phyloP scores from a whole-genome alignment of 352 stramenopile genomes.

The Globisporangium nodosum region DNA sequence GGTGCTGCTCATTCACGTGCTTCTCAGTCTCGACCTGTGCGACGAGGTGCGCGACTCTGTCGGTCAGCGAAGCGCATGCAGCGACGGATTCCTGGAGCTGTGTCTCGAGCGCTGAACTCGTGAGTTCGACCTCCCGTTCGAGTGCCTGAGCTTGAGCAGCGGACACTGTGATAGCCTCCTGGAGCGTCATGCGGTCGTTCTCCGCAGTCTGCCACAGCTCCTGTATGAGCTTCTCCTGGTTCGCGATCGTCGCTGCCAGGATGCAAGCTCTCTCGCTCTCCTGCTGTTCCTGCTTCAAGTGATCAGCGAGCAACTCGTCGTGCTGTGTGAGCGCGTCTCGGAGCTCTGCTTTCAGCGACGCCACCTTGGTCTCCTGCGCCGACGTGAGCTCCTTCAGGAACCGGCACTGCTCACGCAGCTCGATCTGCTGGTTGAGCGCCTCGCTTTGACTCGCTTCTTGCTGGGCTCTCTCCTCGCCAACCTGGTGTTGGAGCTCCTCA shows the following conservation, averaged over 20 bases:
- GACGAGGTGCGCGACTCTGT: slow-evolving; percentile 2
- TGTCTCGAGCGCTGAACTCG: not conserved
- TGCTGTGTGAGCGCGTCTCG: slow-evolving; percentile 1
- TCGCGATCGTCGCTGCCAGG: not conserved
- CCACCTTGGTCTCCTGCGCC: slow-evolving; percentile 1
- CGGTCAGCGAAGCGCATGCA: not conserved
- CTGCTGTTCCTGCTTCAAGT: not conserved
- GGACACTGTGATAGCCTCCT: not conserved
- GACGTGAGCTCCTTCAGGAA: slow-evolving; percentile 1
- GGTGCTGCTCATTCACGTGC: not conserved
- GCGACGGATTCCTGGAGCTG: not conserved
- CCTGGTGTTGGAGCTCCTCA: not conserved
- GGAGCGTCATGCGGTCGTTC: not conserved
- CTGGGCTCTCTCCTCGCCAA: not conserved
- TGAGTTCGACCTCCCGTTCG: not conserved
- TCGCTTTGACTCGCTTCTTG: not conserved
- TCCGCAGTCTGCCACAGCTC: not conserved
- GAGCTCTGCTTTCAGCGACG: slow-evolving; percentile 1
- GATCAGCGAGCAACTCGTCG: not conserved
- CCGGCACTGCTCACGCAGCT: slow-evolving; percentile 2
- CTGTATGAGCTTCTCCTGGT: not conserved
- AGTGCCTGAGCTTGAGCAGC: not conserved
- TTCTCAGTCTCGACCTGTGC: not conserved
- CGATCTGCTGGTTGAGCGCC: not conserved
- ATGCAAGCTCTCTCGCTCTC: not conserved